Evolutionary conservation across 2,329 filamentous ascomycete genomes (phyloP).

Genomic region (Madurella mycetomatis): DNA sequence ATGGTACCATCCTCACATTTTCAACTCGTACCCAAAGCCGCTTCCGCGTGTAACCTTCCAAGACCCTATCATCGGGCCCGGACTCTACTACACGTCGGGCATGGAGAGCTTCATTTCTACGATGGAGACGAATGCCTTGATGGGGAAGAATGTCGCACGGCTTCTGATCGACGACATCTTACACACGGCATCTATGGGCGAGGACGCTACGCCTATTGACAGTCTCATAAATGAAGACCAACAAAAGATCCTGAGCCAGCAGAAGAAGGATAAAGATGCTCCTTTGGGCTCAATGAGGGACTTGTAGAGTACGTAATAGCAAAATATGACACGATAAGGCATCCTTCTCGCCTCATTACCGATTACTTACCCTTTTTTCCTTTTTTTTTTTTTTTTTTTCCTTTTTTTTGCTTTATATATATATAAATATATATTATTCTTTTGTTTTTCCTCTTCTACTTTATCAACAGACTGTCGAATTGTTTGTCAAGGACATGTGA

Average conservation of each 20-base stretch:
- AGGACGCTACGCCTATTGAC: constrained; percentile 2
- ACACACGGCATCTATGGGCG: constrained; percentile 12
- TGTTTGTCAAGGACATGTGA: too few species aligned
- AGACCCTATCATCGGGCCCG: constrained; percentile 62
- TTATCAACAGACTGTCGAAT: too few species aligned
- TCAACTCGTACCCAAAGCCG: constrained; percentile 81
- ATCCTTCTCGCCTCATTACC: too few species aligned
- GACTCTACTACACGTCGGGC: constrained; percentile 66
- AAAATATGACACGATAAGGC: neutral
- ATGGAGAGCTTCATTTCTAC: constrained; percentile 95
- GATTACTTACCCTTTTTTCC: too few species aligned
- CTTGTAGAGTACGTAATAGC: neutral
- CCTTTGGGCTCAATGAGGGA: neutral
- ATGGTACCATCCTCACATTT: constrained; percentile 74
- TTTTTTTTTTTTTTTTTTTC: too few species aligned
- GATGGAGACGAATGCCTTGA: constrained; percentile 93
- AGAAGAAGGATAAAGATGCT: neutral
- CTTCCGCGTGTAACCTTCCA: constrained; percentile 86
- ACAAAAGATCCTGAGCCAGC: constrained; percentile 1
- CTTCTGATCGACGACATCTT: constrained; percentile 61
- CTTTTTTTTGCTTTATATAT: too few species aligned
- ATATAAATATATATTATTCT: too few species aligned
- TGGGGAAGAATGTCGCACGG: constrained; percentile 79
- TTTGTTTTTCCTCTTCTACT: too few species aligned
- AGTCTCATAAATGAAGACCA: constrained; percentile 11